Evolutionary conservation across 352 stramenopile genomes (phyloP), one percentile per base, ranked within the genome.

Genomic region (Globisporangium rhizosaccharum): DNA sequence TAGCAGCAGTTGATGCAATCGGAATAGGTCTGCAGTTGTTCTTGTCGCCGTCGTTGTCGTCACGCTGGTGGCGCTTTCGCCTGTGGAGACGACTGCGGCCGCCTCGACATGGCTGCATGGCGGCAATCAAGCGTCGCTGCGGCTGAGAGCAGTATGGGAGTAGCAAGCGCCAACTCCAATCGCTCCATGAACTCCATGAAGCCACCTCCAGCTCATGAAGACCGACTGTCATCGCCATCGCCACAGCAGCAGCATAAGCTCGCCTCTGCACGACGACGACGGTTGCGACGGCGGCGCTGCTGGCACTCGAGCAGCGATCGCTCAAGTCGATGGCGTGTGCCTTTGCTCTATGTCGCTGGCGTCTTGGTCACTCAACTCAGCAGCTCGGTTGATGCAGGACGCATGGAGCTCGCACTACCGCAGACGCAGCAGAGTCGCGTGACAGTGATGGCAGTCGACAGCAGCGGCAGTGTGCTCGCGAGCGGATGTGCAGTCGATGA

Each of bases 351-450:
- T 18, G 45, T 49, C 44, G 17, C n/a, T 36, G 42, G 28, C 37
- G 26, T 52, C 54, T 0, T 53, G 11, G 28, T n/a, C 12, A 25
- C 44, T 14, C 55, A 26, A 14, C 36, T 51, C 28, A 30, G 36
- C 26, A 30, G 53, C 59, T 10, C 2, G 15, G 23, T 26, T 0
- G 26, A 37, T 10, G 60, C 53, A 3, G 60, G 53, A 30, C 15
- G 61, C 20, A 28, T 25, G 4, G 46, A 66, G 26, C 41, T 66
- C 25, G 41, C 47, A 1, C 41, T 53, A 33, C 18, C 39, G 2
- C 48, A 51, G 17, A 33, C 39, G 1, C n/a, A 25, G 9, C 30
- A 33, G 28, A 47, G 33, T 23, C 49, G 36, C 1, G 46, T 20
- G 47, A 46, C 36, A 30, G 45, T 25, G 0, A 62, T 42, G 14